Base-by-base conservation (phyloP, 441 rosid genomes). In the Aquilaria agallochum region DNA sequence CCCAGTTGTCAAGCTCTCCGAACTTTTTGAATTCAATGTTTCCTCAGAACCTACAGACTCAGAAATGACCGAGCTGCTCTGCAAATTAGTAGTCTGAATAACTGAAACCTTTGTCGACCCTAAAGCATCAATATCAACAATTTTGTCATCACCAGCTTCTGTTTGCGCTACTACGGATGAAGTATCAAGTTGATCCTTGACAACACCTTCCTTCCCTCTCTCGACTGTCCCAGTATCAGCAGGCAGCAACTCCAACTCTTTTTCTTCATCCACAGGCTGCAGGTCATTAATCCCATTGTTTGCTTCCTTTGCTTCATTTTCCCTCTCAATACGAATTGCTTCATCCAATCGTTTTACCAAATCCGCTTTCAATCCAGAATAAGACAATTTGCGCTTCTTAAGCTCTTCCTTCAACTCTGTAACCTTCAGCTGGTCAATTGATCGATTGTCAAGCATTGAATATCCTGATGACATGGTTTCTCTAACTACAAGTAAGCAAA, bases 341-440 rank as follows among this genome's bases (percentile, higher is more conserved):
- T 87, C 95, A 71, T 82, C 90, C 74, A 95, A 72, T 20, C 96
- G 93, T 77, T 55, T 88, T 47, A 95, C 75, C 85, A 95, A 67
- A 50, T 95, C 99, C 20, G 85, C 99, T 80, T 95, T 95, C 85
- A 92, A 80, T 57, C 99, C 99, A 68, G 73, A 82, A 13, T 80
- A 79, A 31, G 75, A 62, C 76, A 92, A 66, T 56, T 75, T 88
- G 60, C 98, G 72, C 76, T 72, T 84, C 64, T 79, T 95, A 52
- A 95, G 97, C 83, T 95, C 99, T 67, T 95, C 98, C 67, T 87
- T 95, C 73, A 95, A 63, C 79, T 90, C 99, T 0, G 83, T 82
- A 63, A 95, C 98, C 87, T 85, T 95, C 96, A 89, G 90, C 72
- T 92, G 89, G 68, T 92, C 96, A 68, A 95, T 84, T 58, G 96